phyloP scores from a whole-genome alignment of 2,329 filamentous ascomycete species.

The Teratosphaeria nubilosa region DNA sequence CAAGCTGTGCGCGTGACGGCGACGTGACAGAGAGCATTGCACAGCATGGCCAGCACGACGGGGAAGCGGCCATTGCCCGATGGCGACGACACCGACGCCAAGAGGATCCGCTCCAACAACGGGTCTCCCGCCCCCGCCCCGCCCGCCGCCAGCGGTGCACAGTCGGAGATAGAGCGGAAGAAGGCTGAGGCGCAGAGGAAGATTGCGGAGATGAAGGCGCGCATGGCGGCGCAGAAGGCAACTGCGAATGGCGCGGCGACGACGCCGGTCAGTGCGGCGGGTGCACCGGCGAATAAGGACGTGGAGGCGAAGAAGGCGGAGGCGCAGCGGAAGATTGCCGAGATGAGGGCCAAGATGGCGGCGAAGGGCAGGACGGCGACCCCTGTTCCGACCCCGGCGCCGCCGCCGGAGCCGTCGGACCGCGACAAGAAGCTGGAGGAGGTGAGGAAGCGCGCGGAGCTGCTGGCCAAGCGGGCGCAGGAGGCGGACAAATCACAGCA shows the following conservation, averaged over 20 bases:
- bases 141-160: slow-evolving; percentile 5
- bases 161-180: slow-evolving; percentile 22
- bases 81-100: slow-evolving; percentile 29
- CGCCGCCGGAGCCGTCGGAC: not conserved
- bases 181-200: slow-evolving; percentile 23
- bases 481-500: slow-evolving; percentile 7
- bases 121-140: slow-evolving; percentile 24
- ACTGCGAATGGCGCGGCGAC: not conserved
- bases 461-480: slow-evolving; percentile 15
- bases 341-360: slow-evolving; percentile 24
- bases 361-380: slow-evolving; percentile 8
- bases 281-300: slow-evolving; percentile 12
- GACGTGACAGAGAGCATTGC: not conserved
- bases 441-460: slow-evolving; percentile 11
- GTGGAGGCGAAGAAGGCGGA: slow-evolving; percentile 20
- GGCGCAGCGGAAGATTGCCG: slow-evolving; percentile 23
- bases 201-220: slow-evolving; percentile 28
- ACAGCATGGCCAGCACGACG: slow-evolving; percentile 24
- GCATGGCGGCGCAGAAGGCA: slow-evolving; percentile 14
- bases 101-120: slow-evolving; percentile 30
- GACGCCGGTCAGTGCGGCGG: slow-evolving; percentile 5
- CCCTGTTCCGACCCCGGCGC: slow-evolving; percentile 8
- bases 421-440: slow-evolving; percentile 4
- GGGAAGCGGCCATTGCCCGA: slow-evolving; percentile 35
- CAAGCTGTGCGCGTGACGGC: not conserved